Base-by-base conservation (phyloP, 1,139 yeast species). In the Diutina neorugosa region DNA sequence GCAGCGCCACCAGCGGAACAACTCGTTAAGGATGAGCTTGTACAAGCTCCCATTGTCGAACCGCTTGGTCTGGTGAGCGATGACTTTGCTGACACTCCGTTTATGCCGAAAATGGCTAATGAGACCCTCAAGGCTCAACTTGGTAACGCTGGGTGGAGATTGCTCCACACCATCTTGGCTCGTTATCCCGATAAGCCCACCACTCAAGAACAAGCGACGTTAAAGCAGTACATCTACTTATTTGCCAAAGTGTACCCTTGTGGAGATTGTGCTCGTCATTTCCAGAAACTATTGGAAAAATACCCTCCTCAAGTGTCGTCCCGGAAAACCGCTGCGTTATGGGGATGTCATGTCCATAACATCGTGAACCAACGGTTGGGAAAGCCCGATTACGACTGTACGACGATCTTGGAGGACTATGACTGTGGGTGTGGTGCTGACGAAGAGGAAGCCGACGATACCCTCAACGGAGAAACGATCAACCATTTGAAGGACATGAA, bases 311-410 rank as follows among this genome's bases (percentile, higher is more conserved):
- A 94, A 63, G 77, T 86, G 2, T 74, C 81, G 8, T 77, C 85
- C 20, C 76, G 96, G 55, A 82, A 84, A 58, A 79, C 82, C 2
- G 98, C 98, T 0, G 90, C 96, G 0, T 71, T 87, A 58, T 93
- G 98, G 98, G 98, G 98, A 1, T 93, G 98, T 66, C 84, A 84
- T 62, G 76, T 93, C n/a, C 99, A 93, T 69, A 93, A 94, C 59
- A 69, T 72, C 60, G 62, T 59, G 18, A 93, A 93, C 65, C 81
- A 80, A 56, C 71, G 86, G 52, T 75, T 93, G 53, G 73, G 73
- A 4, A 90, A 93, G 61, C 80, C 77, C 0, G 73, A 74, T 19
- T 93, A 89, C 65, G 97, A 93, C 65, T 93, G 98, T 65, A 75
- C 86, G 2, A 82, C 78, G 11, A 84, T 93, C 54, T 73, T 88